These are phyloP conservation scores for Acacia melanoxylon DNA, from an alignment of 306 rosid genomes.

Conservation along the genomic window DNA sequence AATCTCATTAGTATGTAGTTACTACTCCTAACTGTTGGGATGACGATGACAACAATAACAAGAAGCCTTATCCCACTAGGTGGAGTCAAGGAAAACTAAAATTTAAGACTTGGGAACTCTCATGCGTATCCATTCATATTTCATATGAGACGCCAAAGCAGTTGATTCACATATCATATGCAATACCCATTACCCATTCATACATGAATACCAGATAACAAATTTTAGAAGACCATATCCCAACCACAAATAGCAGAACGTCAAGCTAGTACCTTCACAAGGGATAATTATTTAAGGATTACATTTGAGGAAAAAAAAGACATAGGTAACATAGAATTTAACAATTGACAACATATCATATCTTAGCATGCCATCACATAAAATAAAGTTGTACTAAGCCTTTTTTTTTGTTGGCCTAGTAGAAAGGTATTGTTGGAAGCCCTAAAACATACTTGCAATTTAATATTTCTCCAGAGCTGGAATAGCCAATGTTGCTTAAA, in stretches of 20 bases:
- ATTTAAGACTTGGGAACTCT: constrained; percentile 20
- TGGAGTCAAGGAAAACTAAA: not conserved
- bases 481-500: constrained; percentile 93
- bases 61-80: no score
- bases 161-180: constrained; percentile 1
- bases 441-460: constrained; percentile 92
- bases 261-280: not conserved
- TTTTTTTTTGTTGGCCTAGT: not conserved
- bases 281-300: constrained; percentile 9
- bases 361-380: constrained; percentile 10
- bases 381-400: not conserved
- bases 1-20: constrained; percentile 29
- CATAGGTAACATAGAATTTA: not conserved
- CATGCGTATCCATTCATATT: not conserved
- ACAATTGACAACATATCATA: not conserved
- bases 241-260: not conserved
- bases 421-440: constrained; percentile 31
- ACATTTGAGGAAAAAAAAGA: not conserved
- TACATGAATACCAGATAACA: not conserved
- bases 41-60: no score
- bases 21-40: not conserved
- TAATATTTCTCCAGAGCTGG: constrained; percentile 95
- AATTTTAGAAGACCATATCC: not conserved
- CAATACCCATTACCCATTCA: not conserved
- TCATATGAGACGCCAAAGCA: constrained; percentile 13